Percentiles rank a stretch among this genome's conserved stretches.
phyloP scores from a whole-genome alignment of 208 protist genomes.

The Leishmania lainsoni region DNA sequence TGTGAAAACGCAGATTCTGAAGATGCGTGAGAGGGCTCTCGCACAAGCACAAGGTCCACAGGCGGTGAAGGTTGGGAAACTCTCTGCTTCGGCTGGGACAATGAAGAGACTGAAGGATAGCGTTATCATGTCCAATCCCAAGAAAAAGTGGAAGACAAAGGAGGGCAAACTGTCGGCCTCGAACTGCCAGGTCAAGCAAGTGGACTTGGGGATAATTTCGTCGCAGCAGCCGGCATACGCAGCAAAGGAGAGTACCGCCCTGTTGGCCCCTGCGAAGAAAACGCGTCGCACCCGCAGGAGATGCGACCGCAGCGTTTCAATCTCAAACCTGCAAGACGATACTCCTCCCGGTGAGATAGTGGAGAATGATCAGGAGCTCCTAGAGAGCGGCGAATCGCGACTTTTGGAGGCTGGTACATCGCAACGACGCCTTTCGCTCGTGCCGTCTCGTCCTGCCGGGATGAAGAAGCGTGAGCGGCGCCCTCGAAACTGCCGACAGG shows the following conservation, averaged over 20 bases:
- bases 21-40: slow-evolving; percentile 19
- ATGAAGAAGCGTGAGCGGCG: slow-evolving; percentile 18
- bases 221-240: slow-evolving; percentile 19
- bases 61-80: slow-evolving; percentile 12
- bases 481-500: slow-evolving; percentile 13
- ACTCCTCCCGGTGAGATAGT: slow-evolving; percentile 31
- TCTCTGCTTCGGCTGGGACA: slow-evolving; percentile 34
- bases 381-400: slow-evolving; percentile 5
- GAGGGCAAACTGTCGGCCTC: slow-evolving; percentile 30
- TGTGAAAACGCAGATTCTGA: slow-evolving; percentile 33
- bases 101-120: slow-evolving; percentile 34
- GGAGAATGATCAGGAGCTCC: slow-evolving; percentile 26
- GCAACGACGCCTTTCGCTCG: slow-evolving; percentile 5
- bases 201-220: slow-evolving; percentile 10
- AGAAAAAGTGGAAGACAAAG: slow-evolving; percentile 7
- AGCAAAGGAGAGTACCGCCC: slow-evolving; percentile 39
- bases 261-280: slow-evolving; percentile 35
- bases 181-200: slow-evolving; percentile 29
- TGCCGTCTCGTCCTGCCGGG: slow-evolving; percentile 8
- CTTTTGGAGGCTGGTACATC: not conserved
- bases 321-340: slow-evolving; percentile 34
- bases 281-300: slow-evolving; percentile 13
- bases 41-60: not conserved
- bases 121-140: slow-evolving; percentile 7
- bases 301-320: slow-evolving; percentile 33